Base-by-base conservation (phyloP, 2,329 filamentous ascomycete species). In the Penicillium sp. region DNA sequence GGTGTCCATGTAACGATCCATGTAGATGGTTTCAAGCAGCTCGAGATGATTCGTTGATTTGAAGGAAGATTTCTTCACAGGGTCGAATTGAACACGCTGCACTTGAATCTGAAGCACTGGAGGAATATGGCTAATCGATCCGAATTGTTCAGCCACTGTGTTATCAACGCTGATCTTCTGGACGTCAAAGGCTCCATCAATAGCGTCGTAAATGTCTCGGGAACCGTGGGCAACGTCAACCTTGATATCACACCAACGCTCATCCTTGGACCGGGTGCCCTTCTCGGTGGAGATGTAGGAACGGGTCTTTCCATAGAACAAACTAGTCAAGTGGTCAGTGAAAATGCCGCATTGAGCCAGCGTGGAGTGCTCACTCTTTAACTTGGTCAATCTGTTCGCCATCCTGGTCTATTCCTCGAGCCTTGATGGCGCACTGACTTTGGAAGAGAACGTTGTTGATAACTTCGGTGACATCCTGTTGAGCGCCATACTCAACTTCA, bases 381-480 rank as follows among this genome's bases (percentile, higher is more conserved):
- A 96, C 85, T 53, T 85, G 81, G 69, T 97, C 94, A 18, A 86
- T 76, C 71, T 97, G 93, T 60, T 95, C 88, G 3, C 88, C 89
- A 43, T 86, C 83, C 6, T 81, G 75, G 54, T 90, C 85, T 32
- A 83, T 77, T 3, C 82, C 83, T n/a, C 82, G 82, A 5, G 91
- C 84, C 54, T 83, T 86, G 67, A 97, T 92, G 2, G 93, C 92
- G 49, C 90, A 92, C 66, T 94, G 90, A n/a, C 97, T 80, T 47
- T 94, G 89, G 67, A 93, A 92, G 55, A 97, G 85, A 24, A 96
- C 90, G 66, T 93, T 94, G 55, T 91, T 91, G 77, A 97, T 92
- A 43, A 97, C 93, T 73, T 99, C 94, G 11, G 92, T 92, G 4
- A 97, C 93, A 74, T 99, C 94, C 75, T 99, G 92, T 68, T 99